A percentile compares a stretch with the other conserved stretches of the same genome.
Evolutionary conservation across 805 yeast species (phyloP).

Genomic region (Barnettozyma vustinii): DNA sequence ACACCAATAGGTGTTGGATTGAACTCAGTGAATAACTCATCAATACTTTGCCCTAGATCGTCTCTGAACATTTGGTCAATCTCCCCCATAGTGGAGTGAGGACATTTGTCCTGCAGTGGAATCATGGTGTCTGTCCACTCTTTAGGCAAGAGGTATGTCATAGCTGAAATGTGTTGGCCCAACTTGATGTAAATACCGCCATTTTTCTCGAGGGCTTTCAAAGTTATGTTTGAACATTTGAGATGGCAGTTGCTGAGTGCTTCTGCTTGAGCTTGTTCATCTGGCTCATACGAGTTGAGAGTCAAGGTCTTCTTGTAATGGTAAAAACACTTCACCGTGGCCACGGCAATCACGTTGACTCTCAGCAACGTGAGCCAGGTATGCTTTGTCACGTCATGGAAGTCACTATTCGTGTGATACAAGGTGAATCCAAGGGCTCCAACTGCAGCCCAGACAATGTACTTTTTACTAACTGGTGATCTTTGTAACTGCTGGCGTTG

Average conservation of each 20-base stretch:
- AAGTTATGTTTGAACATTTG: constrained; percentile 72
- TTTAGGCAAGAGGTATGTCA: constrained; percentile 82
- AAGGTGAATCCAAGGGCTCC: constrained; percentile 1
- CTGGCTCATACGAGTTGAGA: constrained; percentile 35
- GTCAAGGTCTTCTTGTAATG: constrained; percentile 58
- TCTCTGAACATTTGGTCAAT: constrained; percentile 57
- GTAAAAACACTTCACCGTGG: constrained; percentile 68
- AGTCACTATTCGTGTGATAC: constrained; percentile 10
- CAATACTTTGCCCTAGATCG: constrained; percentile 60
- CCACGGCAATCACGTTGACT: constrained; percentile 57
- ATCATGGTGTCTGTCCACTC: constrained; percentile 97
- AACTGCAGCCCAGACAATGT: not conserved
- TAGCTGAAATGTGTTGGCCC: constrained; percentile 91
- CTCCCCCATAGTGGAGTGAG: constrained; percentile 67
- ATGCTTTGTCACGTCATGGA: constrained; percentile 53
- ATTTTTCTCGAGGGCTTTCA: constrained; percentile 72
- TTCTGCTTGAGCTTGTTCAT: constrained; percentile 33
- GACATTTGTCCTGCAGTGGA: constrained; percentile 89
- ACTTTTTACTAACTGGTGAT: not conserved
- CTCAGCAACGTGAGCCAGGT: constrained; percentile 48
- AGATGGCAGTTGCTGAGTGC: constrained; percentile 66
- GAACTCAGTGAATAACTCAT: constrained; percentile 63
- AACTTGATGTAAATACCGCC: constrained; percentile 92
- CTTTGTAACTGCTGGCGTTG: not conserved
- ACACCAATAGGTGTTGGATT: constrained; percentile 81